Base-by-base conservation (phyloP, 768 basidiomycete genomes). In the Candolleomyces efflorescens region DNA sequence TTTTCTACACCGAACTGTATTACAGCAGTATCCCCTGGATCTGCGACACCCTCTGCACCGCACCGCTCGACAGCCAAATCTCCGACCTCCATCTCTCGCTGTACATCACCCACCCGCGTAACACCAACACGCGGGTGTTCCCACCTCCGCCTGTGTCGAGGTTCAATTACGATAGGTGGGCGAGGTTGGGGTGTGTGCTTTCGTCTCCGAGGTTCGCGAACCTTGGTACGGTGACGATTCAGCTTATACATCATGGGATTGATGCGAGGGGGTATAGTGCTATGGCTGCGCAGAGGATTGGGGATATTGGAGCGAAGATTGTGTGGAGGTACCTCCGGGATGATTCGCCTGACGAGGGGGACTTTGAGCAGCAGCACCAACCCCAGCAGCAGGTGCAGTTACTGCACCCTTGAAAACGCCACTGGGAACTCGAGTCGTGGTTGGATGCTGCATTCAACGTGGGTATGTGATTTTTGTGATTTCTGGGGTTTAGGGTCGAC, bases 91-190 rank as follows among this genome's bases (percentile, higher is more conserved):
- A 43, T n/a, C 26, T 59, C 2, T 20, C 27, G 7, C 12, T 59
- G 2, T 59, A 54, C 45, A 46, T 59, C 52, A 59, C 58, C 58
- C 58, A 59, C 46, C 58, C 58, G 23, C 51, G 58, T 4, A 59
- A 59, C 58, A 37, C 36, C 43, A 48, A 53, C 26, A 12, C 18
- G 15, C 36, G 38, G 6, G 18, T 54, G 37, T 59, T 59, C 32
- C 58, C 58, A 5, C 58, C 53, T 18, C 58, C 58, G 9, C 58
- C 41, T 13, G 36, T 54, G 17, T 18, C 24, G 5, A 17, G 58
- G 27, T 59, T 59, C 45, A 59, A 59, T 23, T 59, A 54, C 46
- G 53, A 54, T 15, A 18, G 46, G 38, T 59, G 58, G 58, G 52
- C 52, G 12, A 10, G 44, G 18, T 37, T 59, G 13, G 58, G 58